A percentile compares a stretch with the other conserved stretches of the same genome.
Conservation (phyloP, 345 rosid species). For the Hypericum perforatum region DNA sequence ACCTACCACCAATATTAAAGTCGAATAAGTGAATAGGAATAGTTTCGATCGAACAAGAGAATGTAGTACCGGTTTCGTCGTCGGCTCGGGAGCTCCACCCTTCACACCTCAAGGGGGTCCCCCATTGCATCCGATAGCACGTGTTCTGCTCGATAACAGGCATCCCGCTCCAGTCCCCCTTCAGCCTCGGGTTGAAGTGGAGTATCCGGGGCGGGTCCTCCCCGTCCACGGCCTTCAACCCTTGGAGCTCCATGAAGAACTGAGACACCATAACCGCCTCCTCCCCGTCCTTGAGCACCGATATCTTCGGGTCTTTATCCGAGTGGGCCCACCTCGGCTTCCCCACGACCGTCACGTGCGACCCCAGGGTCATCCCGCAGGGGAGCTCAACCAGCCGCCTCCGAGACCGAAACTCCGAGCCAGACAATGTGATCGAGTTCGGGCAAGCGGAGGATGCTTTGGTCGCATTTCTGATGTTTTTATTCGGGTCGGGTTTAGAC, state of each 20-base stretch:
- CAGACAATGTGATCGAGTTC: conserved; percentile 47
- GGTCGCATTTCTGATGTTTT: background rate
- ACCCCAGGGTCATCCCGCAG: conserved; percentile 80
- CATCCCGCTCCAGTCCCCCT: conserved; percentile 77
- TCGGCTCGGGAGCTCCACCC: conserved; percentile 71
- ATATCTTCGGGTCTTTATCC: conserved; percentile 50
- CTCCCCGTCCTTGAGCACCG: conserved; percentile 36
- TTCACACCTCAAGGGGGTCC: conserved; percentile 66
- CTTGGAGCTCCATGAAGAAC: conserved; percentile 80
- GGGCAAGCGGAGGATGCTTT: conserved; percentile 52
- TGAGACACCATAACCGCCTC: conserved; percentile 56
- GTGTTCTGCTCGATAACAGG: conserved; percentile 95
- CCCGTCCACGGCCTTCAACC: conserved; percentile 76
- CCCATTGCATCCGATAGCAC: conserved; percentile 97
- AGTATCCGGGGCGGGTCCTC: conserved; percentile 91
- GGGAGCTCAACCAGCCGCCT: conserved; percentile 57
- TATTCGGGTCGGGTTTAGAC: background rate
- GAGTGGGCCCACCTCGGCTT: conserved; percentile 60
- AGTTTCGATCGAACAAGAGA: no score
- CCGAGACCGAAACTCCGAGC: conserved; percentile 41
- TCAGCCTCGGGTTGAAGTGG: conserved; percentile 85
- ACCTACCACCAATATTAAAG: no score
- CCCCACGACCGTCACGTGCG: conserved; percentile 79
- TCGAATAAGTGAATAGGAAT: no score
- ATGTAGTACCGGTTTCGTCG: conserved; percentile 89